Evolutionary conservation across 805 yeast species (phyloP), one percentile per base, ranked within the genome.

Genomic region (Candida qinlingensis): DNA sequence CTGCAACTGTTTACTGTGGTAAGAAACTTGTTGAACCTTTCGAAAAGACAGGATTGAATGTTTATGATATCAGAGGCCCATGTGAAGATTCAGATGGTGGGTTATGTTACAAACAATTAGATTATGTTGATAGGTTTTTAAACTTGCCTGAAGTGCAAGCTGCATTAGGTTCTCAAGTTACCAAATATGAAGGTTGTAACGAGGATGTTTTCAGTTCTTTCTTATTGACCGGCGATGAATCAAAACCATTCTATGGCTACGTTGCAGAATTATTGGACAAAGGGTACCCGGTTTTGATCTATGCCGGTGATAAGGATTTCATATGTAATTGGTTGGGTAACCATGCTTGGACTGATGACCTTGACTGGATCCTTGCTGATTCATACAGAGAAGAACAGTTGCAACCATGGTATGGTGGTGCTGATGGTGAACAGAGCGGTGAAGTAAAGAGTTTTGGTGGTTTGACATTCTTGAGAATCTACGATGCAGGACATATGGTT

Each of bases 321-420:
- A 88, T 89, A 62, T 89, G 96, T 70, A 89, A 89, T 72, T 89
- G 96, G 94, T 74, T 89, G 55, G 97, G 96, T 56, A 87, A 88
- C 69, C 80, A 79, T 56, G 94, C 87, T 11, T 88, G 96, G 94
- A 70, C 90, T 12, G 76, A 85, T 62, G 73, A 67, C 53, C 71
- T 87, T 53, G 77, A 74, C 52, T 87, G 94, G 92, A 66, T 76
- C 36, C 78, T 82, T 38, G 69, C 73, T 33, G 72, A 69, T 4
- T 65, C 73, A 41, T 86, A 77, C 61, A 66, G 69, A 39, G 58
- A 60, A 12, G 70, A 68, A 47, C 70, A 73, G 35, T 54, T 73
- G 52, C 66, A 61, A 52, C 65, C 71, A 40, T 81, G 78, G 80
- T 60, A 37, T 39, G 60, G 54, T 53, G 64, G 65, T 43, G 67